A percentile compares a stretch with the other conserved stretches of the same genome.
Conservation (phyloP, 2,329 filamentous ascomycete species). For the Xylogone sp. region DNA sequence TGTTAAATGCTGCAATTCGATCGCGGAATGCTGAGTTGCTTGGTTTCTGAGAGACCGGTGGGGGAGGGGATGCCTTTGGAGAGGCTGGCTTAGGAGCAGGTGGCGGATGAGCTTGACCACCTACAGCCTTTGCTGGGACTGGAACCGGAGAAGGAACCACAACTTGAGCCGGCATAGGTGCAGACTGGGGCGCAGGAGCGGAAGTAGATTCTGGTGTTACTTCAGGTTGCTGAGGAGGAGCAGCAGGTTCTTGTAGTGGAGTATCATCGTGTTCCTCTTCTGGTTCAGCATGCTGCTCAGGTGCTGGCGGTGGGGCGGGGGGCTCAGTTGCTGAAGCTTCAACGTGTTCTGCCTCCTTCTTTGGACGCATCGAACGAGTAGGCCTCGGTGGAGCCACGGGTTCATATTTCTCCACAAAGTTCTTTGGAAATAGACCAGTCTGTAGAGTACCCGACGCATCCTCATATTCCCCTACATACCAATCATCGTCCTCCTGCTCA, state of each 20-base stretch:
- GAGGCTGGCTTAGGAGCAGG: conserved; percentile 35
- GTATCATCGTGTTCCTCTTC: neutral
- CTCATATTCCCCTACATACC: conserved; percentile 86
- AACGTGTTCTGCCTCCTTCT: conserved; percentile 44
- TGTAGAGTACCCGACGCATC: conserved; percentile 70
- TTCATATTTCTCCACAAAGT: conserved; percentile 96
- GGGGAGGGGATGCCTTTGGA: conserved; percentile 35
- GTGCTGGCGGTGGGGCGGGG: conserved; percentile 34
- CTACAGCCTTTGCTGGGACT: no score
- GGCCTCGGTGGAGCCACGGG: conserved; percentile 86
- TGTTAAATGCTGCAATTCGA: conserved; percentile 96
- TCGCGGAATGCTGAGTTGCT: conserved; percentile 78
- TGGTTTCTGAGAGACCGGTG: conserved; percentile 57
- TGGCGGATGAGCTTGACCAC: no score
- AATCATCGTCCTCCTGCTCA: conserved; percentile 88
- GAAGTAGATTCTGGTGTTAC: conserved; percentile 33
- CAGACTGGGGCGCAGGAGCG: conserved; percentile 31
- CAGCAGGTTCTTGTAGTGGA: conserved; percentile 23
- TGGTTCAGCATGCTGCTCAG: conserved; percentile 28
- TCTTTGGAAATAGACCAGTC: conserved; percentile 89
- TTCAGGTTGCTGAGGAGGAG: conserved; percentile 34
- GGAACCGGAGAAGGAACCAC: conserved; percentile 26
- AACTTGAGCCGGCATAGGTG: conserved; percentile 25
- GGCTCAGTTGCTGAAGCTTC: conserved; percentile 31
- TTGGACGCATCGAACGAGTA: conserved; percentile 62